Conservation (phyloP, 148 eudicot species). For the Spergularia bocconei region DNA sequence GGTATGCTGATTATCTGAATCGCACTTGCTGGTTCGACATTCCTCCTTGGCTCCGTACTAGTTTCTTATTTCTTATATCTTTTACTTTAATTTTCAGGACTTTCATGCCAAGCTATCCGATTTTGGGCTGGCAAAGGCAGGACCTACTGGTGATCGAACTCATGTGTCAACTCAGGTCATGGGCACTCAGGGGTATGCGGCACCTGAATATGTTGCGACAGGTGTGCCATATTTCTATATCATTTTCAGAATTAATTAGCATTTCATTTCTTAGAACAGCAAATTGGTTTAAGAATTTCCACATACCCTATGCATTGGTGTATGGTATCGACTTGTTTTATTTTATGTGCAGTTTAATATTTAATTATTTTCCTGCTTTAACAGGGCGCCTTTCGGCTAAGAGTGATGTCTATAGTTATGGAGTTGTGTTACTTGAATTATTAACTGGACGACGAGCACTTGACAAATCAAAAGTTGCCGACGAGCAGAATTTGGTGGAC, state of each 20-base stretch:
- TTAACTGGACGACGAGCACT: slow-evolving; percentile 73
- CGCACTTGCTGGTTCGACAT: neutral
- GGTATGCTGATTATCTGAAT: slow-evolving; percentile 28
- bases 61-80: slow-evolving; percentile 20
- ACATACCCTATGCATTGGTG: neutral
- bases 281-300: neutral
- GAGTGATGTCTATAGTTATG: slow-evolving; percentile 81
- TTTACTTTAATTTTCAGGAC: slow-evolving; percentile 36
- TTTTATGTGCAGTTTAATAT: neutral
- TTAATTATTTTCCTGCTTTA: neutral
- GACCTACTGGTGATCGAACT: slow-evolving; percentile 73
- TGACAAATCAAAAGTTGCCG: slow-evolving; percentile 52
- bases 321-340: neutral
- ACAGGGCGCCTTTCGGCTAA: slow-evolving; percentile 70
- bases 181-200: slow-evolving; percentile 84
- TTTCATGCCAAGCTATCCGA: slow-evolving; percentile 70
- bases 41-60: neutral
- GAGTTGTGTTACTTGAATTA: slow-evolving; percentile 71
- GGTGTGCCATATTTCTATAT: slow-evolving; percentile 27
- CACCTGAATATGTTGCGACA: slow-evolving; percentile 77
- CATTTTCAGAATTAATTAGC: neutral
- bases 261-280: neutral
- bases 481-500: slow-evolving; percentile 69
- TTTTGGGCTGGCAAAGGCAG: slow-evolving; percentile 76
- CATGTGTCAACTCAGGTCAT: slow-evolving; percentile 80